A percentile compares a stretch with the other conserved stretches of the same genome.
Evolutionary conservation across 306 rosid genomes (phyloP).

Genomic region (Chamaecrista fasciculata): DNA sequence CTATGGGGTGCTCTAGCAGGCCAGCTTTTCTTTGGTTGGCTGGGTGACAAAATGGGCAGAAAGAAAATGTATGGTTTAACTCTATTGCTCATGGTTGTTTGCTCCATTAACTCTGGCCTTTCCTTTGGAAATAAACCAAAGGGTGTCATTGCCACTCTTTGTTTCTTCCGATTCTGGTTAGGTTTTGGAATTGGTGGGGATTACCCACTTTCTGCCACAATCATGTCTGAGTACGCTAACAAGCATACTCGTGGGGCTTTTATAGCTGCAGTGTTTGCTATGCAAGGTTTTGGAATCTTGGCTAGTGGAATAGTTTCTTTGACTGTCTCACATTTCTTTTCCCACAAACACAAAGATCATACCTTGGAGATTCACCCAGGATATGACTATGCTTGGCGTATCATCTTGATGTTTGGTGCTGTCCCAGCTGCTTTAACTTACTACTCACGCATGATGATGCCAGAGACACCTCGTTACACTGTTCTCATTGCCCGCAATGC

Average conservation of each 20-base stretch:
- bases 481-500: constrained; percentile 77
- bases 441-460: constrained; percentile 97
- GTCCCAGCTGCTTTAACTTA: constrained; percentile 71
- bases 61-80: constrained; percentile 77
- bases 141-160: constrained; percentile 59
- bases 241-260: constrained; percentile 89
- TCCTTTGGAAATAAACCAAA: constrained; percentile 45
- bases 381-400: constrained; percentile 76
- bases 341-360: constrained; percentile 48
- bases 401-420: constrained; percentile 69
- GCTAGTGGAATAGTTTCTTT: constrained; percentile 73
- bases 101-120: constrained; percentile 73
- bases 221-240: constrained; percentile 94
- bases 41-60: constrained; percentile 84
- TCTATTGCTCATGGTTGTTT: constrained; percentile 64
- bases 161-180: constrained; percentile 90
- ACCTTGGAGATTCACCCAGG: constrained; percentile 45
- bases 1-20: constrained; percentile 70
- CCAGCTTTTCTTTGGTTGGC: constrained; percentile 95
- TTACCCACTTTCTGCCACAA: constrained; percentile 90
- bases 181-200: constrained; percentile 97
- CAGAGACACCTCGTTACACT: constrained; percentile 84
- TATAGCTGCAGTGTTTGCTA: constrained; percentile 86
- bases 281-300: constrained; percentile 92
- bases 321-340: constrained; percentile 49